Percentiles rank a stretch among this genome's conserved stretches.
Conservation (phyloP, 768 basidiomycete species). For the Mycena venus region DNA sequence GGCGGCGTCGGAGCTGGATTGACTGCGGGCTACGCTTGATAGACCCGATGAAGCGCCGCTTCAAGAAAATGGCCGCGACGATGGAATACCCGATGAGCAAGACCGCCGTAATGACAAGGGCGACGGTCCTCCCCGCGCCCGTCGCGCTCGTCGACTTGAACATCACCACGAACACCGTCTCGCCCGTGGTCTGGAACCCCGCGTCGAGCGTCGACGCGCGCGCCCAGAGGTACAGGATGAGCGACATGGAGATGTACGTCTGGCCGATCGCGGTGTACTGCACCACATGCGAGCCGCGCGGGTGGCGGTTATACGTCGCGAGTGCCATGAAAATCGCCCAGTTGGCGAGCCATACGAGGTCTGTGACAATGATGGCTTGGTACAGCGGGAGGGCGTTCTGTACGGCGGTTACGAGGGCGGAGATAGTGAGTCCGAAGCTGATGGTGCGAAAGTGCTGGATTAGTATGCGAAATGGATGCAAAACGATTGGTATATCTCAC, state of each 20-base stretch:
- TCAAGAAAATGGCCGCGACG: slow-evolving; percentile 21
- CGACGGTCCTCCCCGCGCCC: slow-evolving; percentile 15
- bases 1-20: no score
- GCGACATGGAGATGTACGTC: slow-evolving; percentile 35
- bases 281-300: slow-evolving; percentile 24
- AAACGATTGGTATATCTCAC: no score
- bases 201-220: slow-evolving; percentile 9
- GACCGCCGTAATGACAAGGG: slow-evolving; percentile 11
- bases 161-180: slow-evolving; percentile 24
- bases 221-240: slow-evolving; percentile 34
- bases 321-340: slow-evolving; percentile 40
- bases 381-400: slow-evolving; percentile 34
- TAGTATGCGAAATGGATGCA: no score
- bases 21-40: background rate
- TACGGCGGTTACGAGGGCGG: slow-evolving; percentile 38
- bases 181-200: background rate
- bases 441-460: slow-evolving; percentile 31
- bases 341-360: slow-evolving; percentile 43
- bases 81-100: slow-evolving; percentile 19
- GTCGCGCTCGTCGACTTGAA: slow-evolving; percentile 14
- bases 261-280: slow-evolving; percentile 39
- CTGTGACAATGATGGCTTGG: slow-evolving; percentile 42
- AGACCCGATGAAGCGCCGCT: background rate
- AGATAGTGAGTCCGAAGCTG: slow-evolving; percentile 42
- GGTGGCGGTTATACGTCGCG: slow-evolving; percentile 42